phyloP scores from a whole-genome alignment of 2,329 filamentous ascomycete genomes.

The Penicillium sp. region DNA sequence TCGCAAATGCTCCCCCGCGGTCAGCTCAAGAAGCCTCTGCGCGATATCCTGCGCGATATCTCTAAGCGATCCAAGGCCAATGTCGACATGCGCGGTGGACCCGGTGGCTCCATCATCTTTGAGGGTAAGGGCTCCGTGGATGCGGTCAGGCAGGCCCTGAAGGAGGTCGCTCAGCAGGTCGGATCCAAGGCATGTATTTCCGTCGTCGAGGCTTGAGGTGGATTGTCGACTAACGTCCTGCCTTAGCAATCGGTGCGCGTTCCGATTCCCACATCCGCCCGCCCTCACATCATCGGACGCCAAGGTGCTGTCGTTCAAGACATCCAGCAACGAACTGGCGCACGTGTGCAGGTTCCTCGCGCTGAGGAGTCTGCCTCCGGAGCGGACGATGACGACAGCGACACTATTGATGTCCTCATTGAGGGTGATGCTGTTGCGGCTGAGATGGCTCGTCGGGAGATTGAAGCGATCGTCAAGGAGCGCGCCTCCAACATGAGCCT shows the following conservation, averaged over 20 bases:
- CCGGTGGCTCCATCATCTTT: slow-evolving; percentile 66
- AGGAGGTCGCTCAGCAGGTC: slow-evolving; percentile 79
- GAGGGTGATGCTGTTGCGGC: slow-evolving; percentile 87
- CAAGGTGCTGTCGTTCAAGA: slow-evolving; percentile 82
- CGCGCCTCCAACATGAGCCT: slow-evolving; percentile 72
- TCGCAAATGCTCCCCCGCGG: slow-evolving; percentile 65
- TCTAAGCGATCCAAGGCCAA: slow-evolving; percentile 84
- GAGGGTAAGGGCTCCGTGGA: slow-evolving; percentile 77
- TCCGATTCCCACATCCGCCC: slow-evolving; percentile 70
- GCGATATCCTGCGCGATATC: slow-evolving; percentile 80
- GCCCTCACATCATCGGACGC: slow-evolving; percentile 86
- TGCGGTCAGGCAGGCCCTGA: slow-evolving; percentile 75
- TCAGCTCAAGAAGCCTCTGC: slow-evolving; percentile 74
- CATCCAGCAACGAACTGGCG: slow-evolving; percentile 80
- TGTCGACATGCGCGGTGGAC: slow-evolving; percentile 66
- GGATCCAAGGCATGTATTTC: slow-evolving; percentile 68
- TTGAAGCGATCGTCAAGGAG: slow-evolving; percentile 79
- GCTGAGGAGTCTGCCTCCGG: slow-evolving; percentile 57
- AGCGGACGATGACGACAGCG: slow-evolving; percentile 71
- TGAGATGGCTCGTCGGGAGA: slow-evolving; percentile 71
- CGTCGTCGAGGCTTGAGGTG: background rate
- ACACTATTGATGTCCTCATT: slow-evolving; percentile 73
- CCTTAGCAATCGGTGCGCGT: slow-evolving; percentile 60
- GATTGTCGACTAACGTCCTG: slow-evolving; percentile 2
- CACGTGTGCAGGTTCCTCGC: slow-evolving; percentile 81